Evolutionary conservation across 1,284 basidiomycete genomes (phyloP), one percentile per base, ranked within the genome.

Genomic region (Marasmius oreades): DNA sequence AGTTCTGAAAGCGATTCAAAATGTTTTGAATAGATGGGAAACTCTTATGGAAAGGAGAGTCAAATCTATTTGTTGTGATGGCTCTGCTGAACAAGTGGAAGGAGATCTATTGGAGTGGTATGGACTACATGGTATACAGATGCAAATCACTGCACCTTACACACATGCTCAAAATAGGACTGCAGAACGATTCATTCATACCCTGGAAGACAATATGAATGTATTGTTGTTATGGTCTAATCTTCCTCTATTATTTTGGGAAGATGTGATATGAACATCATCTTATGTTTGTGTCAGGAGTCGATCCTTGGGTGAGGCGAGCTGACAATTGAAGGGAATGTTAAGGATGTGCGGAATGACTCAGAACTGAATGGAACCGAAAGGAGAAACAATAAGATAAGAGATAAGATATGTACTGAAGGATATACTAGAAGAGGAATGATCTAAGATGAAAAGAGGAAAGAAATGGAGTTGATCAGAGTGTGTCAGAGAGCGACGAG

Each of bases 91-190:
- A 20, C 46, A 50, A 12, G 33, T 16, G 20, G 44, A 33, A 24
- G 39, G 8, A 1, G 48, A 44, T 7, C 28, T 55, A 2, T 0
- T 12, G 0, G 23, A 28, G 0, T 57, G 31, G 4, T 54, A 52
- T 14, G 8, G 12, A 1, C 18, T 12, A 2, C 16, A 37, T n/a
- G 55, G 55, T 1, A 52, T 56, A 23, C 14, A 23, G 14, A 28
- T 31, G 14, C 51, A 53, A 24, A 1, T 20, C 5, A 57, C 56
- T 5, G 56, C 51, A 3, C 63, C 68, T 0, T 67, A 71, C 59
- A 62, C 65, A 0, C 69, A 69, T 51, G 56, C 61, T 16, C 64
- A 70, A 53, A 74, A 74, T 59, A 69, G 73, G 0, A 67, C 67
- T 20, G 63, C 64, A 10, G 70, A 76, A 59, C 56, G 65, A 0